Base-by-base conservation (phyloP, 352 stramenopile genomes). In the Phytophthora cactorum region DNA sequence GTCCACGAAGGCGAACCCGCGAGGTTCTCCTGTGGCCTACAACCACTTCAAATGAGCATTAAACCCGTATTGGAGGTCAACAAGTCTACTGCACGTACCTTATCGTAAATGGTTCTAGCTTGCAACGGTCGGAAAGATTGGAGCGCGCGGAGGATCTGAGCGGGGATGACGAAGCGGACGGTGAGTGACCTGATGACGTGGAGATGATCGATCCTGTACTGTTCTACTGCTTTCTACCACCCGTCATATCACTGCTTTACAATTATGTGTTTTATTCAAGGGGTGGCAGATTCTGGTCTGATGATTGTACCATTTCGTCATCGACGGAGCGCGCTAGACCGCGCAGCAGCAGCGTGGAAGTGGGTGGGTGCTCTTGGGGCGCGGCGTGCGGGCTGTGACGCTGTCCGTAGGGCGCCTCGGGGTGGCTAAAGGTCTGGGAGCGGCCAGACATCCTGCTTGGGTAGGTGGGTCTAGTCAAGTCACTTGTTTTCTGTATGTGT, bases 1-100 rank as follows among this genome's bases (percentile, higher is more conserved):
- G 46, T 93, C 78, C 29, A 90, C 84, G 47, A 94, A 96, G 5
- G 82, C 88, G 62, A 96, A 93, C 45, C 88, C 88, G 8, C 88
- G 84, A 47, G 77, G 68, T 55, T 90, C 79, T 27, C 84, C 82
- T 28, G 86, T 93, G 12, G 63, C 52, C 82, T 77, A 56, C 6
- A 47, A 59, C 22, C 22, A 22, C 22, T 22, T 22, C 22, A 22
- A 22, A 22, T 22, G 22, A 22, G 22, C 22, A 22, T 0, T 22
- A 22, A 22, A 22, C 22, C 22, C 22, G 22, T 22, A 22, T 22
- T 22, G 1, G 22, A 22, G 22, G 22, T 22, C 22, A 22, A 22
- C 22, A n/a, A 17, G 34, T 49, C 4, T 25, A n/a, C 3, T 49
- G 12, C 4, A 49, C 60, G 14, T 59, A 91, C 86, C 78, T 93